Percentiles rank a stretch among this genome's conserved stretches.
Conservation (phyloP, 2,329 filamentous ascomycete species). For the Talaromyces sp. region DNA sequence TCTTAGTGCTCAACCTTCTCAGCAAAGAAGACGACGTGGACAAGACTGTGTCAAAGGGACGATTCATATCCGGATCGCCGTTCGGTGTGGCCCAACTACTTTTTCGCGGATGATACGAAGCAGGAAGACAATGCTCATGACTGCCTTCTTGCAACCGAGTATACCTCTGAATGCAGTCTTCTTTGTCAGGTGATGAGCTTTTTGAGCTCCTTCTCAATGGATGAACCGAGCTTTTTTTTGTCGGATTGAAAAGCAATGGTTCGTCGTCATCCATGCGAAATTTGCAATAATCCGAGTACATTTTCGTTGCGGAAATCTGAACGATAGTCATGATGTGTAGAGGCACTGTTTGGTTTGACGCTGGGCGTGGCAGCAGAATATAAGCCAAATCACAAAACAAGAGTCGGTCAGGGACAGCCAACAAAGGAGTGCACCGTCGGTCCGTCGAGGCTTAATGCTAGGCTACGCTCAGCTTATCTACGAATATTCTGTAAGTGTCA, state of each 20-base stretch:
- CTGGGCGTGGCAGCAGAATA: background rate
- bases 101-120: background rate
- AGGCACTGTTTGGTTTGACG: background rate
- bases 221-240: background rate
- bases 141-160: background rate
- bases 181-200: background rate
- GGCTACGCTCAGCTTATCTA: background rate
- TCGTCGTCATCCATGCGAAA: background rate
- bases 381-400: background rate
- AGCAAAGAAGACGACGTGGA: constrained; percentile 4
- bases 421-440: background rate
- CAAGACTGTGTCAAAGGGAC: background rate
- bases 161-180: background rate
- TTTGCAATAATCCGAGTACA: background rate
- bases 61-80: constrained; percentile 5
- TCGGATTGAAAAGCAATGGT: background rate
- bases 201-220: background rate
- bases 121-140: constrained; percentile 1
- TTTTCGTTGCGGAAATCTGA: background rate
- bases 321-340: background rate
- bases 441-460: background rate
- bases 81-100: background rate
- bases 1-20: background rate
- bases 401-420: constrained; percentile 1
- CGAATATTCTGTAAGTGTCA: background rate